Evolutionary conservation across 495 filamentous ascomycete species (phyloP), one percentile per base, ranked within the genome.

Genomic region (Pseudevernia furfuracea): DNA sequence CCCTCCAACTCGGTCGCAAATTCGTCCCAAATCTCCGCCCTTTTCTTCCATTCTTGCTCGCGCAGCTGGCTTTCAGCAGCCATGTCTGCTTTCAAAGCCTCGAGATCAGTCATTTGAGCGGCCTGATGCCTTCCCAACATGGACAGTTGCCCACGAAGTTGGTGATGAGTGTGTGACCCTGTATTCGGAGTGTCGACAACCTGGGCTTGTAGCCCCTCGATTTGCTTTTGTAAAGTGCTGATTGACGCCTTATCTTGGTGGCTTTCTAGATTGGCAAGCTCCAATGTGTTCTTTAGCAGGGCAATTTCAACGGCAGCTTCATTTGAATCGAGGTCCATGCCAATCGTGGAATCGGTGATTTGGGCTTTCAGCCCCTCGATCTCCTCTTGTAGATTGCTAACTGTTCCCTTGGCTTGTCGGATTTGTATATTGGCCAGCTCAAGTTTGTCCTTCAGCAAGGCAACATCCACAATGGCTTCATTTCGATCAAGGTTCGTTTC

Each of bases 111-210:
- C 41, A 52, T n/a, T 32, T 68, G 59, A 39, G 62, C 63, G 36
- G 43, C 58, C 49, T 68, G 63, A 64, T 68, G 62, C 53, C 66
- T 59, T 25, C 44, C 63, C 32, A 68, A 43, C n/a, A 64, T 68
- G 10, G 58, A 44, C 58, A 68, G 48, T 36, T 68, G 59, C 37
- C 48, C 63, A 17, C 58, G 66, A 6, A 68, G 44, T 49, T 68
- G 62, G n/a, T 60, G 46, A 49, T 32, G 37, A 36, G 55, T 55
- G n/a, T 44, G 49, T 6, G 53, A 28, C 2, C 41, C 58, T 38
- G 37, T 23, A 10, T 61, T 41, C 21, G 60, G 46, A 46, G 46
- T 21, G 1, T 36, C 52, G 0, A n/a, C 39, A 4, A 62, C 4
- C 44, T 49, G 58, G 17, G 49, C 14, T 41, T 62, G 52, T 46